Percentiles rank a stretch among this genome's conserved stretches.
These are phyloP conservation scores for Naganishia randhawae DNA, from an alignment of 768 basidiomycete genomes.

Conservation along the genomic window DNA sequence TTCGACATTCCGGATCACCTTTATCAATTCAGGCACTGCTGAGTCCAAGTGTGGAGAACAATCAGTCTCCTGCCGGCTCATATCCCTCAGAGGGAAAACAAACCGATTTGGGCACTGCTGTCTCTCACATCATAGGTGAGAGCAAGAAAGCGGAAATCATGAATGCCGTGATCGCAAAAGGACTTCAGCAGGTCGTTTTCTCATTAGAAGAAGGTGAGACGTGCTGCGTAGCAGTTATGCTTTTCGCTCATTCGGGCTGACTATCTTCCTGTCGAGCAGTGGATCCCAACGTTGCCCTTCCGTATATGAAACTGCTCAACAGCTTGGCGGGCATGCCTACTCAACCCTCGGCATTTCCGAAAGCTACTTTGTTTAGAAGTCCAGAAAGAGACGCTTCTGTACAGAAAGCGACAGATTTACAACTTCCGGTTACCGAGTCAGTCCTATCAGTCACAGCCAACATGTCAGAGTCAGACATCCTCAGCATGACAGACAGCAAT, in stretches of 20 bases:
- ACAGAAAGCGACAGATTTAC: not conserved
- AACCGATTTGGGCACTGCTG: no score
- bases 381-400: not conserved
- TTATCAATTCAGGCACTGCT: slow-evolving; percentile 3
- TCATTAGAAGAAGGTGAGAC: not conserved
- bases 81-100: not conserved
- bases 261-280: not conserved
- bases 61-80: not conserved
- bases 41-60: not conserved
- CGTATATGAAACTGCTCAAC: slow-evolving; percentile 8
- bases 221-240: not conserved
- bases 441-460: not conserved
- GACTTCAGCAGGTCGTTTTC: not conserved
- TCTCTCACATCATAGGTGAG: not conserved
- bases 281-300: not conserved
- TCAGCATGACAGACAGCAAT: not conserved
- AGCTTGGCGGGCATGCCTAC: not conserved
- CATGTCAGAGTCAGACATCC: slow-evolving; percentile 16
- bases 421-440: not conserved
- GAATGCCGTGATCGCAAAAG: not conserved
- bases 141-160: not conserved
- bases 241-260: not conserved
- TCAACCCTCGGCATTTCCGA: not conserved
- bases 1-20: not conserved
- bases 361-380: not conserved